Conservation (phyloP, 2,329 filamentous ascomycete species). For the Lachnellula hyalina region DNA sequence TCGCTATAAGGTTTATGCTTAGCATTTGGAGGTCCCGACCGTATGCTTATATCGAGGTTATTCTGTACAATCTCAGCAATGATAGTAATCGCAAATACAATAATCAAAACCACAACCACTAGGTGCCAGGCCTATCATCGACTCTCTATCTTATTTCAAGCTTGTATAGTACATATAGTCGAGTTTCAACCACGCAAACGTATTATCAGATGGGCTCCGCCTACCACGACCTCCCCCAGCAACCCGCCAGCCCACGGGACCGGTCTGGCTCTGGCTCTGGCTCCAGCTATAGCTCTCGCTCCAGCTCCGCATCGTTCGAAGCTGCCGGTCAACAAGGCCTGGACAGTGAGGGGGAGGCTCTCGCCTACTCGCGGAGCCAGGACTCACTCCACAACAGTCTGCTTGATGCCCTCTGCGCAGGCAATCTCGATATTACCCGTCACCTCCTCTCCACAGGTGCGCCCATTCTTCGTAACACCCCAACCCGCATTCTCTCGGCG, state of each 20-base stretch:
- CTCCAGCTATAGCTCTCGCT: not conserved
- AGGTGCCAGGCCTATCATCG: not conserved
- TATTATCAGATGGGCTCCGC: not conserved
- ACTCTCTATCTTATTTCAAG: not conserved
- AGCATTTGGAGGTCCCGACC: too few species aligned
- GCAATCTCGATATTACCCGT: not conserved
- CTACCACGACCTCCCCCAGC: not conserved
- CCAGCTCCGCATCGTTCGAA: not conserved
- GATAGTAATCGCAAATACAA: not conserved
- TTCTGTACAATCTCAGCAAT: not conserved
- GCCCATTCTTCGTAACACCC: not conserved
- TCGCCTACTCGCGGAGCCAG: not conserved
- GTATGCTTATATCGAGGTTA: too few species aligned
- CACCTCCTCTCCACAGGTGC: not conserved
- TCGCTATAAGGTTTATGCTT: too few species aligned
- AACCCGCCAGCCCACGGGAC: not conserved
- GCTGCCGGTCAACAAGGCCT: not conserved
- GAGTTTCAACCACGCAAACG: not conserved
- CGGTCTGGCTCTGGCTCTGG: not conserved
- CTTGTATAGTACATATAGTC: not conserved
- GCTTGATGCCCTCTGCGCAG: not conserved
- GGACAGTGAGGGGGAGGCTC: too few species aligned
- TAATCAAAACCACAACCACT: not conserved
- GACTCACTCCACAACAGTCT: not conserved
- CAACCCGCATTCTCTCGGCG: not conserved